phyloP scores from a whole-genome alignment of 495 filamentous ascomycete genomes.

The Terfezia boudieri region DNA sequence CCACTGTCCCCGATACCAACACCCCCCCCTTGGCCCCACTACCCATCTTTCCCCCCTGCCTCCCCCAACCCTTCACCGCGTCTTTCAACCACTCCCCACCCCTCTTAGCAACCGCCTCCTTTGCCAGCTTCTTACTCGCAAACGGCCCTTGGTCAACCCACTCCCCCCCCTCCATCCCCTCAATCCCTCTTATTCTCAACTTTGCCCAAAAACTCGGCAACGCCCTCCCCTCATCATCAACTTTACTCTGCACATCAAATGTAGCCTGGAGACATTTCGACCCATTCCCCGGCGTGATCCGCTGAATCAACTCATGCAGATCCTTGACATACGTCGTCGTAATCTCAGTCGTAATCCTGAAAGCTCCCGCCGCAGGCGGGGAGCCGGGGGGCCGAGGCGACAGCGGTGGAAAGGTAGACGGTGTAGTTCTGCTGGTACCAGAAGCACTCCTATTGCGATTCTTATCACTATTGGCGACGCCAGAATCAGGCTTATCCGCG shows the following conservation, averaged over 20 bases:
- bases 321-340: slow-evolving; percentile 17
- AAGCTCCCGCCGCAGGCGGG: slow-evolving; percentile 1
- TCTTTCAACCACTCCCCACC: slow-evolving; percentile 9
- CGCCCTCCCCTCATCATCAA: no score
- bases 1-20: neutral
- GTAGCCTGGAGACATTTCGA: no score
- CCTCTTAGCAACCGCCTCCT: slow-evolving; percentile 9
- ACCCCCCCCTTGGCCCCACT: slow-evolving; percentile 14
- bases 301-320: slow-evolving; percentile 4
- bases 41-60: slow-evolving; percentile 4
- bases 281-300: no score
- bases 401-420: neutral
- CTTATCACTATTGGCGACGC: no score
- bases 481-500: no score
- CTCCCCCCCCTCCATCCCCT: slow-evolving; percentile 6
- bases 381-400: neutral
- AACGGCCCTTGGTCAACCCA: slow-evolving; percentile 5
- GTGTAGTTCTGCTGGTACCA: neutral
- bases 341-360: slow-evolving; percentile 12
- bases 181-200: slow-evolving; percentile 6
- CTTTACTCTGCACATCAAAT: no score
- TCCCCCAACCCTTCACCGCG: slow-evolving; percentile 4
- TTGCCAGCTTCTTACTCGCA: slow-evolving; percentile 14
- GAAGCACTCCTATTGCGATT: no score
- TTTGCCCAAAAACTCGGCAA: slow-evolving; percentile 7